Conservation (phyloP, 768 basidiomycete genomes). For the Botryobasidium botryosum region DNA sequence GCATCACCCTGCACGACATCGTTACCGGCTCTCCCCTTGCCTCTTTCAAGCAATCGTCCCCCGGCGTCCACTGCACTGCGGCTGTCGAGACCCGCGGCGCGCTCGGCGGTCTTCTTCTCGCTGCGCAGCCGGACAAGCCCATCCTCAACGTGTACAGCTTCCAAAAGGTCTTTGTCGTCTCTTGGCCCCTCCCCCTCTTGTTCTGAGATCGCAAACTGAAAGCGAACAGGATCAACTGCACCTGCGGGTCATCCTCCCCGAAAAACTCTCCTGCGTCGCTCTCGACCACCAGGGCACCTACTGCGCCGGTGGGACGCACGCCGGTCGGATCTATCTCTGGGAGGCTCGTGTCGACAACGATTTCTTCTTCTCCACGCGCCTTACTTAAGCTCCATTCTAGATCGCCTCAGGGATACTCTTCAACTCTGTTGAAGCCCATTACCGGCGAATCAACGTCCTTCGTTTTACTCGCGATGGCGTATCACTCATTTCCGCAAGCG, state of each 20-base stretch:
- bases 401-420: conserved; percentile 85
- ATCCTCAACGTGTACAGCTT: conserved; percentile 82
- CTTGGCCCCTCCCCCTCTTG: neutral
- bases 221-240: conserved; percentile 67
- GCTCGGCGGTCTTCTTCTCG: conserved; percentile 69
- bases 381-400: conserved; percentile 26
- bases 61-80: conserved; percentile 46
- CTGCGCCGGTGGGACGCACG: conserved; percentile 75
- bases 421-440: conserved; percentile 90
- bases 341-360: conserved; percentile 61
- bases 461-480: conserved; percentile 71
- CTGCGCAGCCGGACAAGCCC: conserved; percentile 76
- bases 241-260: conserved; percentile 73
- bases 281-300: conserved; percentile 54
- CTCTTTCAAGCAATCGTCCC: conserved; percentile 78
- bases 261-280: conserved; percentile 69
- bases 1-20: conserved; percentile 66
- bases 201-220: neutral
- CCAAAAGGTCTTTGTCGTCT: conserved; percentile 48
- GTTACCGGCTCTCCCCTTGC: conserved; percentile 55
- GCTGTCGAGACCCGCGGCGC: conserved; percentile 49
- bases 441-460: conserved; percentile 69
- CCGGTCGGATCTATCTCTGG: conserved; percentile 90
- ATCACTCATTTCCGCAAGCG: conserved; percentile 69
- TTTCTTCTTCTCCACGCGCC: conserved; percentile 8